A percentile compares a stretch with the other conserved stretches of the same genome.
phyloP scores from a whole-genome alignment of 2,329 filamentous ascomycete species.

The Sclerotinia sclerotiorum region DNA sequence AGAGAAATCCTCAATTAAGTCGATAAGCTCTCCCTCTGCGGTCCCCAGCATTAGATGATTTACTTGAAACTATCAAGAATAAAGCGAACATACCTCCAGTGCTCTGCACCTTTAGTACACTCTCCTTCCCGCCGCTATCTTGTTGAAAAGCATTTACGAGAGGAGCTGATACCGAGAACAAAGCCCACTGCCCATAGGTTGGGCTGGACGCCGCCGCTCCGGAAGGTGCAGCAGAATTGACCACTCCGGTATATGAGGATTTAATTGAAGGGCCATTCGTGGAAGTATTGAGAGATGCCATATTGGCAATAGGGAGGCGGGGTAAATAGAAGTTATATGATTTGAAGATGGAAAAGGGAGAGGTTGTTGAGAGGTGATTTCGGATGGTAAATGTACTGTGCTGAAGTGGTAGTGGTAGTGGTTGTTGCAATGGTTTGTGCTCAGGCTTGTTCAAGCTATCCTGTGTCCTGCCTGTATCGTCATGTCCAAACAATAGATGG shows the following conservation, averaged over 20 bases:
- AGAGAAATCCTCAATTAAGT: constrained; percentile 93
- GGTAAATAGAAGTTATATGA: not conserved
- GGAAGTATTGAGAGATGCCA: constrained; percentile 80
- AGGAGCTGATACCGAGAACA: constrained; percentile 90
- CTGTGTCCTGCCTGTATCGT: not conserved
- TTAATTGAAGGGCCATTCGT: constrained; percentile 81
- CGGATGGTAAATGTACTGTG: not conserved
- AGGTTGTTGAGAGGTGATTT: constrained; percentile 4
- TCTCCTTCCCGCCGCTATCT: constrained; percentile 82
- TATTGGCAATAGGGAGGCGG: constrained; percentile 41
- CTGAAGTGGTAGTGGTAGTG: not conserved
- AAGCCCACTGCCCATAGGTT: constrained; percentile 87
- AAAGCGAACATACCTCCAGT: constrained; percentile 66
- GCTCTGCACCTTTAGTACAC: constrained; percentile 88
- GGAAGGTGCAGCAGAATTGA: constrained; percentile 59
- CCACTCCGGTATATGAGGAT: constrained; percentile 72
- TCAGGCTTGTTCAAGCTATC: constrained; percentile 21
- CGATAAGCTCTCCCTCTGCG: constrained; percentile 82
- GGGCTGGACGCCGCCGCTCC: constrained; percentile 64
- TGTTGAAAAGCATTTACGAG: constrained; percentile 88
- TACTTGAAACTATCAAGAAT: not conserved
- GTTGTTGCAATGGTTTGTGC: constrained; percentile 7
- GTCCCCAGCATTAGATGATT: constrained; percentile 12
- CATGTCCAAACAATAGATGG: constrained; percentile 14
- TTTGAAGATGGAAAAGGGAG: not conserved